These are phyloP conservation scores for Hymenochaete sp. DNA, from an alignment of 1,284 basidiomycete genomes.

Conservation along the genomic window DNA sequence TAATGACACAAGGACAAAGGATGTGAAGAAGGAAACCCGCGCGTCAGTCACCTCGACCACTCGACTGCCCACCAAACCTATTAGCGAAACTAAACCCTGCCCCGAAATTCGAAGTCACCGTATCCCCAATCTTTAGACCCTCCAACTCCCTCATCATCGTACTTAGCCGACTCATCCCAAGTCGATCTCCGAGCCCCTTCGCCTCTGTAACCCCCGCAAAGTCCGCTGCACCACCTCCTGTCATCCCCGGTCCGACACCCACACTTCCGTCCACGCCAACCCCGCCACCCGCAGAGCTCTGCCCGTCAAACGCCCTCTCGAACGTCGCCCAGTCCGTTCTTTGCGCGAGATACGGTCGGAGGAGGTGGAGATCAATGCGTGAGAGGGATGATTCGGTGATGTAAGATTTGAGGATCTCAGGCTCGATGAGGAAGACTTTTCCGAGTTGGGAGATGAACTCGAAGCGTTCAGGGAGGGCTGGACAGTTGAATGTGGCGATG, in stretches of 20 bases:
- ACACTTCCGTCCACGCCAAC: slow-evolving; percentile 2
- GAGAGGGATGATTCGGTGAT: slow-evolving; percentile 89
- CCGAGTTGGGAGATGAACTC: slow-evolving; percentile 98
- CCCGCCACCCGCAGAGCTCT: slow-evolving; percentile 37
- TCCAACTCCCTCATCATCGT: slow-evolving; percentile 81
- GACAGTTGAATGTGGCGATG: slow-evolving; percentile 72
- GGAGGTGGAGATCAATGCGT: slow-evolving; percentile 78
- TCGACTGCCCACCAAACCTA: slow-evolving; percentile 22
- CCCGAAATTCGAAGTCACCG: slow-evolving; percentile 41
- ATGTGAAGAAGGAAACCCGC: background rate
- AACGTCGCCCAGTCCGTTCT: slow-evolving; percentile 84
- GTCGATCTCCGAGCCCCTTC: slow-evolving; percentile 56
- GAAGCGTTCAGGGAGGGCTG: slow-evolving; percentile 87
- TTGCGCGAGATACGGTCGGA: slow-evolving; percentile 87
- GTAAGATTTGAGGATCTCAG: slow-evolving; percentile 88
- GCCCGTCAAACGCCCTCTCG: slow-evolving; percentile 61
- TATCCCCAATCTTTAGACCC: slow-evolving; percentile 52
- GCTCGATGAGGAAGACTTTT: slow-evolving; percentile 91
- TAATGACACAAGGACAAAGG: slow-evolving; percentile 13
- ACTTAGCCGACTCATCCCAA: slow-evolving; percentile 59
- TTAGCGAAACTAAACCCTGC: slow-evolving; percentile 41
- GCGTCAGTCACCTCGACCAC: background rate
- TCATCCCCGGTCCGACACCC: too few species aligned
- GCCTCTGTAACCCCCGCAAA: slow-evolving; percentile 28
- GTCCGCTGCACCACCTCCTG: too few species aligned